Evolutionary conservation across 805 yeast species (phyloP).

Genomic region (Kazachstania africana): DNA sequence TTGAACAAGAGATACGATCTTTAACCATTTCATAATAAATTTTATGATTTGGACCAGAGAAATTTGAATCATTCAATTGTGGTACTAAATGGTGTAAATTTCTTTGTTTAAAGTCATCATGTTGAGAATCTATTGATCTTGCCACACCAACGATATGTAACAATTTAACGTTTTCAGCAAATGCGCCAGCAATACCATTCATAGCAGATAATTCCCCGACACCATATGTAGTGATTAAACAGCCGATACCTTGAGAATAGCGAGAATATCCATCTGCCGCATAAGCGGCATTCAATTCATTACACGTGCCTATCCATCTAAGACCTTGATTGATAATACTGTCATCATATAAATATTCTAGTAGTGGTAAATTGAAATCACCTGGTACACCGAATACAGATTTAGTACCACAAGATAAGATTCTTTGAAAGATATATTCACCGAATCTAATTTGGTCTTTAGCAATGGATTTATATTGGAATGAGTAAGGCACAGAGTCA

Average conservation of each 20-base stretch:
- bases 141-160: constrained; percentile 67
- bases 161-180: constrained; percentile 69
- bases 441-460: constrained; percentile 38
- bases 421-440: constrained; percentile 50
- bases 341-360: constrained; percentile 52
- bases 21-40: constrained; percentile 54
- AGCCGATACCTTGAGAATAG: constrained; percentile 50
- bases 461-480: too few species aligned
- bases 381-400: constrained; percentile 74
- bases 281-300: constrained; percentile 82
- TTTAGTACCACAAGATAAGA: constrained; percentile 41
- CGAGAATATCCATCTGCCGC: constrained; percentile 86
- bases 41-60: constrained; percentile 47
- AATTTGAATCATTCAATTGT: constrained; percentile 30
- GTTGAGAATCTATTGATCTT: constrained; percentile 4
- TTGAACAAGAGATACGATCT: constrained; percentile 43
- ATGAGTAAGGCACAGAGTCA: too few species aligned
- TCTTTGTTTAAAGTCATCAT: constrained; percentile 10
- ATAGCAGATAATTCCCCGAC: constrained; percentile 83
- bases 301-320: constrained; percentile 75
- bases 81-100: constrained; percentile 55
- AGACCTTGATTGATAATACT: constrained; percentile 22
- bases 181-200: constrained; percentile 74
- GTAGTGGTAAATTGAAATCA: constrained; percentile 54
- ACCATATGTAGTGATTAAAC: constrained; percentile 58